Evolutionary conservation across 345 rosid genomes (phyloP).

Genomic region (Hibiscus mutabilis): DNA sequence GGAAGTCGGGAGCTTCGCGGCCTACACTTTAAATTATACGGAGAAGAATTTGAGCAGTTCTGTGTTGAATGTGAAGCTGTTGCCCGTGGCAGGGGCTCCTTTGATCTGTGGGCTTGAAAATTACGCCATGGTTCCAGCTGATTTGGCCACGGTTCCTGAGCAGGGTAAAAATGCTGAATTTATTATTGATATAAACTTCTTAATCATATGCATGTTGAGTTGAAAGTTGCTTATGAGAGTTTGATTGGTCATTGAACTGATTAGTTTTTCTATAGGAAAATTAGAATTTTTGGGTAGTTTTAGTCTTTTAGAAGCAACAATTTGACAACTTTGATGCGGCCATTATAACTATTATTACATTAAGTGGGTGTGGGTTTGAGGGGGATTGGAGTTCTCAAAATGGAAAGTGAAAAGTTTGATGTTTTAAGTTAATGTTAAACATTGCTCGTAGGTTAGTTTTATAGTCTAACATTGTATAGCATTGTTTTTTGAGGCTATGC

Average conservation of each 20-base stretch:
- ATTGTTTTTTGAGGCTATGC: background rate
- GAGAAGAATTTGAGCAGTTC: constrained; percentile 59
- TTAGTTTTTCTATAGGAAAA: background rate
- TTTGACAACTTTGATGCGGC: background rate
- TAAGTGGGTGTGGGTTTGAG: background rate
- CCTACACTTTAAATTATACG: constrained; percentile 41
- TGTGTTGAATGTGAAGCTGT: constrained; percentile 47
- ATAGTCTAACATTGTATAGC: background rate
- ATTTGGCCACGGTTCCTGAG: constrained; percentile 65
- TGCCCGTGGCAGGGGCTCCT: constrained; percentile 55
- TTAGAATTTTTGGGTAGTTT: constrained; percentile 7
- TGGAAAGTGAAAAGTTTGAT: background rate
- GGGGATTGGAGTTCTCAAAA: background rate
- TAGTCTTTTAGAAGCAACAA: constrained; percentile 4
- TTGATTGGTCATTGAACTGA: background rate
- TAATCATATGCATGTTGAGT: background rate
- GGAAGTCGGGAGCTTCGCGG: constrained; percentile 63
- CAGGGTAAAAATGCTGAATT: constrained; percentile 46
- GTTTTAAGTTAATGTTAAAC: background rate
- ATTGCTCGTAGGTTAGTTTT: background rate
- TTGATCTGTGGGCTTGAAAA: constrained; percentile 79
- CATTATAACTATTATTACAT: background rate
- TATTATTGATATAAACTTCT: background rate
- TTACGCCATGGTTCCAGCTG: constrained; percentile 82
- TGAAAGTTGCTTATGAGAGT: background rate